Evolutionary conservation across 176 grass and related monocot genomes (phyloP).

Genomic region (Triticum dicoccoides): DNA sequence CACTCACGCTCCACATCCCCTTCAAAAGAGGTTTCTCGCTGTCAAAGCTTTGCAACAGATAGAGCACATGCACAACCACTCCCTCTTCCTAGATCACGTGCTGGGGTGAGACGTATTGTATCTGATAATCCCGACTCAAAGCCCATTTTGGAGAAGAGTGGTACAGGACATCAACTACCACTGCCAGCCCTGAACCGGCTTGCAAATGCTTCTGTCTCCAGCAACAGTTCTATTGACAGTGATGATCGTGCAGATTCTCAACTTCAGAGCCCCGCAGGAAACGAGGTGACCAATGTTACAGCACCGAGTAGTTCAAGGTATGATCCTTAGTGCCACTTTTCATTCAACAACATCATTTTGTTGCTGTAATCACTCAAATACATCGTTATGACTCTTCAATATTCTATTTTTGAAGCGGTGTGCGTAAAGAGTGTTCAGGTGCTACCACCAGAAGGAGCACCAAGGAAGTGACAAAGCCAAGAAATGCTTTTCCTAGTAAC

Average conservation of each 20-base stretch:
- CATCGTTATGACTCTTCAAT: slow-evolving; percentile 23
- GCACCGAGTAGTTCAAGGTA: slow-evolving; percentile 60
- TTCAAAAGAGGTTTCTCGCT: slow-evolving; percentile 80
- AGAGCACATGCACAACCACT: slow-evolving; percentile 78
- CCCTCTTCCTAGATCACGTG: slow-evolving; percentile 70
- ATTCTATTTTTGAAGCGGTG: slow-evolving; percentile 48
- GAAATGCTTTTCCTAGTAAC: slow-evolving; percentile 46
- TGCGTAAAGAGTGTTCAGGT: slow-evolving; percentile 53
- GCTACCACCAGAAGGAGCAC: slow-evolving; percentile 45
- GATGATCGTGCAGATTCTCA: slow-evolving; percentile 76
- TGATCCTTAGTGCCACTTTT: slow-evolving; percentile 21
- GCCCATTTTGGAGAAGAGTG: slow-evolving; percentile 59
- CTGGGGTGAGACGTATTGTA: slow-evolving; percentile 52
- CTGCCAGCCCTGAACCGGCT: slow-evolving; percentile 56
- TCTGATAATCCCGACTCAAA: slow-evolving; percentile 80
- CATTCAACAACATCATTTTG: slow-evolving; percentile 1
- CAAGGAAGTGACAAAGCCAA: slow-evolving; percentile 51
- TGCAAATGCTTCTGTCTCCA: slow-evolving; percentile 80
- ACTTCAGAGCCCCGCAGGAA: slow-evolving; percentile 71
- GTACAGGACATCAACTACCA: slow-evolving; percentile 62
- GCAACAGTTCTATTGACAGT: slow-evolving; percentile 85
- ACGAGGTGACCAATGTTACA: slow-evolving; percentile 53
- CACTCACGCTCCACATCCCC: slow-evolving; percentile 92
- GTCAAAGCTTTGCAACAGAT: slow-evolving; percentile 92
- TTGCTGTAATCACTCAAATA: slow-evolving; percentile 20